Percentiles rank a stretch among this genome's conserved stretches.
Conservation (phyloP, 306 rosid species). For the Quercus alba region DNA sequence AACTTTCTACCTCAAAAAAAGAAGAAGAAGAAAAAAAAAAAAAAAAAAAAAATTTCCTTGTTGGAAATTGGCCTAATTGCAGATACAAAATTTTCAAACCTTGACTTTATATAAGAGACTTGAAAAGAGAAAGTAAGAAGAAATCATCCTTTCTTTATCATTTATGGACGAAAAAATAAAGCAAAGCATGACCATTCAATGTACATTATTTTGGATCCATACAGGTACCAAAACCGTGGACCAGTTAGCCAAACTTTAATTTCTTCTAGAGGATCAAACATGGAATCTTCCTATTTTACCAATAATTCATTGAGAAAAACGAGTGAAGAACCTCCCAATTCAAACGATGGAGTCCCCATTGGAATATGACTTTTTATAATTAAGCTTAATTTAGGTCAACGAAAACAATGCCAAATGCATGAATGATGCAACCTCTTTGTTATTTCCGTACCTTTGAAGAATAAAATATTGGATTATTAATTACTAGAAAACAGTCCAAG, state of each 20-base stretch:
- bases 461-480: not conserved
- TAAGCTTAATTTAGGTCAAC: not conserved
- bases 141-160: no score
- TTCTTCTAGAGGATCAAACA: not conserved
- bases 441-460: not conserved
- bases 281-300: not conserved
- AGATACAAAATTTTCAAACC: not conserved
- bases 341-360: not conserved
- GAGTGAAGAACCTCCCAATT: not conserved
- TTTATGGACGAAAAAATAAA: no score
- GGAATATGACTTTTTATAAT: not conserved
- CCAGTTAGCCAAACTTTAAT: no score
- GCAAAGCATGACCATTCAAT: no score
- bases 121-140: no score
- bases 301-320: not conserved
- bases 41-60: not conserved
- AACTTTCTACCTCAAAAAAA: not conserved
- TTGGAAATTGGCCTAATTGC: not conserved
- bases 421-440: not conserved
- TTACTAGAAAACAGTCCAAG: not conserved
- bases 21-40: not conserved
- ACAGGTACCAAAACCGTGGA: no score
- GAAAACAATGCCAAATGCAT: not conserved
- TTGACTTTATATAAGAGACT: not conserved
- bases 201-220: no score